phyloP scores from a whole-genome alignment of 176 grass and related monocot species.

The Lolium multiflorum region DNA sequence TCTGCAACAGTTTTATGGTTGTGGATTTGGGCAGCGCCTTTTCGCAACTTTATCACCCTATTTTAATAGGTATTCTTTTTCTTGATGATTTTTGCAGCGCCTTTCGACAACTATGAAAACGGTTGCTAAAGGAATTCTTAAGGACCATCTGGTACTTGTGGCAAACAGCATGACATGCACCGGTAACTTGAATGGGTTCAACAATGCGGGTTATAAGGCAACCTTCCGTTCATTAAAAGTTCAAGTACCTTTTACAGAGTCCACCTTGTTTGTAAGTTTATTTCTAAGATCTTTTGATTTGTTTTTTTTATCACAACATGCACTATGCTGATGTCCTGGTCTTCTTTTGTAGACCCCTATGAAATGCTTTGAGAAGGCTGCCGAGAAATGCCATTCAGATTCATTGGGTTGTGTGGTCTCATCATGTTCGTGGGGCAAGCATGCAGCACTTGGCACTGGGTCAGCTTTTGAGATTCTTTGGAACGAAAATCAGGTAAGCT shows the following conservation, averaged over 20 bases:
- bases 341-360: slow-evolving; percentile 83
- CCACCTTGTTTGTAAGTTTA: slow-evolving; percentile 90
- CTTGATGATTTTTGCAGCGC: slow-evolving; percentile 64
- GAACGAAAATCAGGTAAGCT: slow-evolving; percentile 83
- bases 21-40: neutral
- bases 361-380: slow-evolving; percentile 96
- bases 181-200: slow-evolving; percentile 87
- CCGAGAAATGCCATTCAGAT: slow-evolving; percentile 91
- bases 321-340: slow-evolving; percentile 26
- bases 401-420: slow-evolving; percentile 85
- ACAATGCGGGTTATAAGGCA: slow-evolving; percentile 78
- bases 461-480: slow-evolving; percentile 96
- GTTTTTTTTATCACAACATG: slow-evolving; percentile 34
- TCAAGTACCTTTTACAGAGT: slow-evolving; percentile 96
- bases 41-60: neutral
- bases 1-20: neutral
- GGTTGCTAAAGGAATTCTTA: slow-evolving; percentile 83
- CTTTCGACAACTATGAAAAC: slow-evolving; percentile 70
- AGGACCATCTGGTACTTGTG: slow-evolving; percentile 88
- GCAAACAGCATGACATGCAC: slow-evolving; percentile 92
- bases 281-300: slow-evolving; percentile 22
- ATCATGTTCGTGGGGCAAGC: slow-evolving; percentile 92
- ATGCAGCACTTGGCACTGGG: slow-evolving; percentile 80
- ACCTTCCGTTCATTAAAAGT: slow-evolving; percentile 93
- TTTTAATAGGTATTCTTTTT: slow-evolving; percentile 18